Conservation (phyloP, 164 flowering plant species). For the Aristolochia fimbriata region DNA sequence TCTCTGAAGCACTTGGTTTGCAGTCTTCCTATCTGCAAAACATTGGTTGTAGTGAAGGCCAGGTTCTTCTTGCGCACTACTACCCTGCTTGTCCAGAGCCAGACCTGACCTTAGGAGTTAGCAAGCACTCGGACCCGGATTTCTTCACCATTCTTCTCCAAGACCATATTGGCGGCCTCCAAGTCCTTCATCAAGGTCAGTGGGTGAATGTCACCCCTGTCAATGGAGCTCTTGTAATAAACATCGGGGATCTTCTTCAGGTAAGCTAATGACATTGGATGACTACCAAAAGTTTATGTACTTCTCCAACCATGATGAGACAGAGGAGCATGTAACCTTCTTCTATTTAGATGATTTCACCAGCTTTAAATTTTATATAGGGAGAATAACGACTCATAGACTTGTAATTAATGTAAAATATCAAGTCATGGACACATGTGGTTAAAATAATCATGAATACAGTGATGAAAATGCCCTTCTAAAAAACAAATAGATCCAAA, state of each 20-base stretch:
- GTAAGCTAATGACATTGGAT: background rate
- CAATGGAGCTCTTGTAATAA: constrained; percentile 18
- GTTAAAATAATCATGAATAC: too few species aligned
- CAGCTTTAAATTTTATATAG: too few species aligned
- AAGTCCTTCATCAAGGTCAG: constrained; percentile 14
- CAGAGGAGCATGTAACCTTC: too few species aligned
- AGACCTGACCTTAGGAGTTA: constrained; percentile 10
- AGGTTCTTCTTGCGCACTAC: constrained; percentile 6
- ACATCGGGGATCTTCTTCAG: constrained; percentile 21
- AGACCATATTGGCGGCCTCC: constrained; percentile 20
- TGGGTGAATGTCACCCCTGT: constrained; percentile 22
- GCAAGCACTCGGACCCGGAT: constrained; percentile 19
- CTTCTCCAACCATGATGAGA: too few species aligned
- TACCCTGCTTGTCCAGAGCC: constrained; percentile 25
- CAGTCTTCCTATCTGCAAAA: constrained; percentile 12
- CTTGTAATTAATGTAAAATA: too few species aligned
- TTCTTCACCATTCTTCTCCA: constrained; percentile 23
- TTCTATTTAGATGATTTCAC: too few species aligned
- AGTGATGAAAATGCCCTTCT: too few species aligned
- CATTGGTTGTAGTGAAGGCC: constrained; percentile 12
- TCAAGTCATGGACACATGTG: too few species aligned
- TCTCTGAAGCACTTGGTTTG: constrained; percentile 28
- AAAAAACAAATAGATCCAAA: too few species aligned
- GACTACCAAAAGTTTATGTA: too few species aligned
- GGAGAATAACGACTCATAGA: too few species aligned